These are phyloP conservation scores for Nemania sp. DNA, from an alignment of 2,329 filamentous ascomycete genomes.

Conservation along the genomic window DNA sequence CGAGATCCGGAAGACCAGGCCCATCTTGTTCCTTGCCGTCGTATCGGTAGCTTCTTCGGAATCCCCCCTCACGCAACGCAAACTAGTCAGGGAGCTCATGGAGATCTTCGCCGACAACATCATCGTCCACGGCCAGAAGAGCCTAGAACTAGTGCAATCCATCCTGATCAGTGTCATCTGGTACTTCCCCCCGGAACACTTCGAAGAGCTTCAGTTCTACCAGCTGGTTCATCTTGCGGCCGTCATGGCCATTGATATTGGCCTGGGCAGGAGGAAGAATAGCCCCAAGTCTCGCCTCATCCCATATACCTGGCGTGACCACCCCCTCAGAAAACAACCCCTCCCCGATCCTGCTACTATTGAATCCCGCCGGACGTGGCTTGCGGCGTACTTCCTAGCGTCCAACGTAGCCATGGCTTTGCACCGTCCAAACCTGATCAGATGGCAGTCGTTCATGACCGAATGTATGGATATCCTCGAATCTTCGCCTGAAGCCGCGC, in stretches of 20 bases:
- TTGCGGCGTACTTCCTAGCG: slow-evolving; percentile 63
- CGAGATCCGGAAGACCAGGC: slow-evolving; percentile 62
- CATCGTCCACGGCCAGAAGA: slow-evolving; percentile 77
- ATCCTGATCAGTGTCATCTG: slow-evolving; percentile 77
- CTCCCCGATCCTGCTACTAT: slow-evolving; percentile 58
- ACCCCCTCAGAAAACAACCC: slow-evolving; percentile 47
- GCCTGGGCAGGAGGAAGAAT: slow-evolving; percentile 58
- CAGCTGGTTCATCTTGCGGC: slow-evolving; percentile 81
- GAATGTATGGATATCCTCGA: slow-evolving; percentile 63
- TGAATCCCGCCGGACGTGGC: slow-evolving; percentile 62
- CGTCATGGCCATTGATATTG: slow-evolving; percentile 82
- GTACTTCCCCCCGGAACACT: slow-evolving; percentile 83
- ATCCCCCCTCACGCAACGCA: slow-evolving; percentile 59
- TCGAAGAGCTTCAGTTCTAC: slow-evolving; percentile 88
- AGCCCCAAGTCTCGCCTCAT: slow-evolving; percentile 45
- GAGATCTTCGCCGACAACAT: slow-evolving; percentile 74
- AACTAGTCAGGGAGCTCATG: slow-evolving; percentile 71
- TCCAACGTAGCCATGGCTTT: slow-evolving; percentile 65
- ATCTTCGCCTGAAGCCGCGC: slow-evolving; percentile 57
- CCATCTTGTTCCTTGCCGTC: slow-evolving; percentile 71
- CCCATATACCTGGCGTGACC: slow-evolving; percentile 48
- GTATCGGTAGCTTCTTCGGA: slow-evolving; percentile 68
- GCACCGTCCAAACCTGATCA: slow-evolving; percentile 63
- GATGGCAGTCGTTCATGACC: slow-evolving; percentile 64
- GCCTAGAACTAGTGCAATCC: slow-evolving; percentile 79